phyloP scores from a whole-genome alignment of 1,139 yeast species.

The Yamadazyma sp. region DNA sequence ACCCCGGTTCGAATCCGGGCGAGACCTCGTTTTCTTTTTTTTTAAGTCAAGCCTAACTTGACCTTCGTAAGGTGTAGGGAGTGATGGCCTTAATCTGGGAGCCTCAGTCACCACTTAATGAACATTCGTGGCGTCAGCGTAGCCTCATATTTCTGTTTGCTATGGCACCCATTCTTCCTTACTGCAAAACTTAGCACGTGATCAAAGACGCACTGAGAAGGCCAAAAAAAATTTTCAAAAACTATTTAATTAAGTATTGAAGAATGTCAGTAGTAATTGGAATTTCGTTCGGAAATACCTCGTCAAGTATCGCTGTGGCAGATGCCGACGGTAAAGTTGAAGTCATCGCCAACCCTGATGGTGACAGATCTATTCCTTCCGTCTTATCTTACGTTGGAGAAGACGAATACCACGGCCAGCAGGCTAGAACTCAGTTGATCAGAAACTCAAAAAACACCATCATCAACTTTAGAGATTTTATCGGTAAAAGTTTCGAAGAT shows the following conservation, averaged over 20 bases:
- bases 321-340: conserved; percentile 88
- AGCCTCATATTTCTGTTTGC: no score
- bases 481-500: conserved; percentile 72
- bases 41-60: background rate
- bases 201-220: conserved; percentile 3
- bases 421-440: conserved; percentile 87
- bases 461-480: conserved; percentile 88
- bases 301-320: conserved; percentile 92
- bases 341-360: conserved; percentile 98
- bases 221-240: conserved; percentile 9
- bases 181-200: background rate
- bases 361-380: conserved; percentile 96
- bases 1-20: conserved; percentile 98
- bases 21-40: conserved; percentile 58
- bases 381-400: conserved; percentile 87
- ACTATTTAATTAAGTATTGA: conserved; percentile 3
- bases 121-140: no score
- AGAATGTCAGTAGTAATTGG: conserved; percentile 70
- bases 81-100: no score
- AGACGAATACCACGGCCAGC: conserved; percentile 97
- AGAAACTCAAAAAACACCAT: conserved; percentile 89
- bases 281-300: conserved; percentile 93
- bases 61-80: no score
- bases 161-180: no score
- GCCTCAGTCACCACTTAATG: no score